Evolutionary conservation across 2,329 filamentous ascomycete genomes (phyloP).

Genomic region (Aspergillus carbonarius): DNA sequence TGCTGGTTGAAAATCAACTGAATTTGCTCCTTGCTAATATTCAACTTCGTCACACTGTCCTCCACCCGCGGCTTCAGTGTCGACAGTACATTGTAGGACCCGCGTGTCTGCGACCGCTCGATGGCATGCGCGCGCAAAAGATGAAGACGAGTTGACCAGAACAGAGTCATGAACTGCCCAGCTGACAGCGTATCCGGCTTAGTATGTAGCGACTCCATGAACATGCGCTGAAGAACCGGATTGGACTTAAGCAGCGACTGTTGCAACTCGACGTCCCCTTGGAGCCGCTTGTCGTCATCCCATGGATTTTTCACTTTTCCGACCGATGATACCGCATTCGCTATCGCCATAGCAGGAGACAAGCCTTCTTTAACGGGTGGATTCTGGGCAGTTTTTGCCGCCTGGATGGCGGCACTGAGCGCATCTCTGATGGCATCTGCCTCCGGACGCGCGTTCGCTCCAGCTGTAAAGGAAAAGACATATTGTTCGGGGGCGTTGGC

Average conservation of each 20-base stretch:
- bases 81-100: constrained; percentile 90
- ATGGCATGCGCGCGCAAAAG: constrained; percentile 87
- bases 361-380: constrained; percentile 43
- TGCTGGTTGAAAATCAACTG: constrained; percentile 92
- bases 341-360: constrained; percentile 74
- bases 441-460: constrained; percentile 72
- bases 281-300: constrained; percentile 79
- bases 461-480: constrained; percentile 85
- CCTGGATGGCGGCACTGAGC: constrained; percentile 74
- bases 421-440: constrained; percentile 82
- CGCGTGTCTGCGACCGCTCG: constrained; percentile 79
- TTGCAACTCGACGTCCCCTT: constrained; percentile 76
- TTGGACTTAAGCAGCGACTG: constrained; percentile 85
- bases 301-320: constrained; percentile 56
- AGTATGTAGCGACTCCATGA: constrained; percentile 77
- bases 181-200: constrained; percentile 83
- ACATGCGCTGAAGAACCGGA: constrained; percentile 72
- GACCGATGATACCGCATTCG: constrained; percentile 62
- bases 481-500: constrained; percentile 60
- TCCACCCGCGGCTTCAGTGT: constrained; percentile 79
- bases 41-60: constrained; percentile 73
- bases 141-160: constrained; percentile 88
- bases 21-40: constrained; percentile 87
- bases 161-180: constrained; percentile 82
- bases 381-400: constrained; percentile 56